Base-by-base conservation (phyloP, 2,329 filamentous ascomycete species). In the Neocucurbitaria cava region DNA sequence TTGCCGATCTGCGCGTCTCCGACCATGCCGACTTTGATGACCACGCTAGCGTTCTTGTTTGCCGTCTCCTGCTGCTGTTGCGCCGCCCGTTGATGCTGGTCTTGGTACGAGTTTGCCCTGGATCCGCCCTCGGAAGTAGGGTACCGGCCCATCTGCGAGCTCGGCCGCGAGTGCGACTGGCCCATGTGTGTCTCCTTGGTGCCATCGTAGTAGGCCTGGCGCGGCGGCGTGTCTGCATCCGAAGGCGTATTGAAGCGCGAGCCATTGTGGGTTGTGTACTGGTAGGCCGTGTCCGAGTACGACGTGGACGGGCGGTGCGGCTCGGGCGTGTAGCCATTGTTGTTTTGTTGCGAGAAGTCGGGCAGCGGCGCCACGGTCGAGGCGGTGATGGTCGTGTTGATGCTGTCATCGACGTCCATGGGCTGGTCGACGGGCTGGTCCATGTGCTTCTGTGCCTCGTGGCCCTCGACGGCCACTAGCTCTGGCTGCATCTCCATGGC, bases 1-100 rank as follows among this genome's bases (percentile, higher is more conserved):
- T 99, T 99, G 73, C 95, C 95, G 67, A 99, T 99, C 78, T 99
- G 95, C 53, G 95, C 95, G 79, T 99, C 95, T 42, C 95, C 95
- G 41, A 99, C 95, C 95, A 99, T 99, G 72, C 95, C 95, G 46
- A 99, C 95, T 79, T 99, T 99, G 83, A 99, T 98, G 52, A 99
- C 95, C 33, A 99, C 95, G 69, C 85, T 89, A 54, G 79, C 74
- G 55, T 81, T 82, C 72, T 82, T 82, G 64, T 73, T 74, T 15
- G 76, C 76, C 23, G 75, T 68, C 45, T 80, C 74, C 36, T 72
- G 72, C 54, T 77, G 76, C 30, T 66, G 59, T 74, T 76, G 64
- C 47, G 78, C 70, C 46, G 71, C 74, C 2, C 81, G 77, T 62
- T 80, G 77, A 39, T 75, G 74, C 53, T 79, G 77, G n/a, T 84